Percentiles rank a stretch among this genome's conserved stretches.
Conservation (phyloP, 176 grass and related monocot species). For the Cenchrus americanus region DNA sequence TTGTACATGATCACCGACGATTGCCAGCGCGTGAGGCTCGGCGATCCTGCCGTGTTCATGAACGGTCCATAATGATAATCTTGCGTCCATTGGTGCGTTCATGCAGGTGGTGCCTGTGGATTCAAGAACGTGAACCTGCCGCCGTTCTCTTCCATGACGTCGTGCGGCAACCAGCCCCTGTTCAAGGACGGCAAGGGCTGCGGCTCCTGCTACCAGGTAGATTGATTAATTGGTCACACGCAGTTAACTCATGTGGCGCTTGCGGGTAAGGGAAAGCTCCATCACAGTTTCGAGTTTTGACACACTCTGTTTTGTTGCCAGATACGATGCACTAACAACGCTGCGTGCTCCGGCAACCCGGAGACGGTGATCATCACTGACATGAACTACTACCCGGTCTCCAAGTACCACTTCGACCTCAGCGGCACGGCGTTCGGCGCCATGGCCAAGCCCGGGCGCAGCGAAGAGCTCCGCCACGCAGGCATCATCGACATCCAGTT, state of each 20-base stretch:
- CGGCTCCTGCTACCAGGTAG: conserved; percentile 59
- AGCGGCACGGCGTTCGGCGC: conserved; percentile 70
- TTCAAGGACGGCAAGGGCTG: conserved; percentile 64
- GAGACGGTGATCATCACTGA: conserved; percentile 65
- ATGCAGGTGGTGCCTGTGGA: conserved; percentile 67
- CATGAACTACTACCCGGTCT: conserved; percentile 61
- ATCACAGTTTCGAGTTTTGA: neutral
- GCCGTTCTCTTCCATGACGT: conserved; percentile 63
- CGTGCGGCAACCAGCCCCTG: conserved; percentile 56
- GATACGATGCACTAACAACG: conserved; percentile 46
- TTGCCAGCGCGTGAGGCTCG: neutral
- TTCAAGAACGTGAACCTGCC: conserved; percentile 54
- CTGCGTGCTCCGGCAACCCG: conserved; percentile 63
- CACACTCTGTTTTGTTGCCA: conserved; percentile 10
- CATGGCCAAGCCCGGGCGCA: conserved; percentile 48
- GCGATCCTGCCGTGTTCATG: neutral
- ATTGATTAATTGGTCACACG: neutral
- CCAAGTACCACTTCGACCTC: conserved; percentile 67
- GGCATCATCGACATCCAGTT: conserved; percentile 68
- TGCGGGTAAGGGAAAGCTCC: neutral
- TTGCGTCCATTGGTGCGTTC: too few relatives aligned
- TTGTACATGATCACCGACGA: neutral
- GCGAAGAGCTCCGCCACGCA: conserved; percentile 58
- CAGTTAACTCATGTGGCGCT: neutral
- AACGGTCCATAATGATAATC: neutral